These are phyloP conservation scores for Chrysopogon serrulatus DNA, from an alignment of 176 grass and related monocot genomes.

Conservation along the genomic window DNA sequence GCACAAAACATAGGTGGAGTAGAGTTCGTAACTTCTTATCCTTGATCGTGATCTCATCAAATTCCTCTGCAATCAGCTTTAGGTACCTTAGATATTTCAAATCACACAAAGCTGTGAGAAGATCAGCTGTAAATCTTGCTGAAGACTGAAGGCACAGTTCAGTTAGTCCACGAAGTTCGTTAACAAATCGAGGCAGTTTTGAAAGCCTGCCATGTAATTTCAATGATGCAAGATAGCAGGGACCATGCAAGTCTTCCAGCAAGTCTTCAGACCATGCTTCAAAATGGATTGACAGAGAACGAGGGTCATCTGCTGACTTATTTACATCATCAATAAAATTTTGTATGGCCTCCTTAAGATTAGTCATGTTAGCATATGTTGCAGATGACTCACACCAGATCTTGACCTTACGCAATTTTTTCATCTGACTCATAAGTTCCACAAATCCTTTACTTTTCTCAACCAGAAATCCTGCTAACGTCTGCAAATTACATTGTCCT, in stretches of 20 bases:
- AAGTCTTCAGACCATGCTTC: background rate
- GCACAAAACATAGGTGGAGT: background rate
- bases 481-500: constrained; percentile 17
- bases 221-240: background rate
- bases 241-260: background rate
- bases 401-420: constrained; percentile 7
- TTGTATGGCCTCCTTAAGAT: background rate
- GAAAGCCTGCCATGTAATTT: background rate
- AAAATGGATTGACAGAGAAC: background rate
- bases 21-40: background rate
- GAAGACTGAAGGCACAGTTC: constrained; percentile 9
- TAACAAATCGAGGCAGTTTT: constrained; percentile 9
- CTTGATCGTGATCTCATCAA: background rate
- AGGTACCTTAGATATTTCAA: constrained; percentile 5
- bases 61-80: background rate
- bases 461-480: background rate
- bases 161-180: background rate
- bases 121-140: background rate
- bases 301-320: background rate
- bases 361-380: background rate
- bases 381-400: constrained; percentile 19
- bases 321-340: background rate
- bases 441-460: background rate
- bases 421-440: background rate
- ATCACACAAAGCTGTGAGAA: constrained; percentile 2